phyloP scores from a whole-genome alignment of 345 rosid species.

The Orychophragmus violaceus region DNA sequence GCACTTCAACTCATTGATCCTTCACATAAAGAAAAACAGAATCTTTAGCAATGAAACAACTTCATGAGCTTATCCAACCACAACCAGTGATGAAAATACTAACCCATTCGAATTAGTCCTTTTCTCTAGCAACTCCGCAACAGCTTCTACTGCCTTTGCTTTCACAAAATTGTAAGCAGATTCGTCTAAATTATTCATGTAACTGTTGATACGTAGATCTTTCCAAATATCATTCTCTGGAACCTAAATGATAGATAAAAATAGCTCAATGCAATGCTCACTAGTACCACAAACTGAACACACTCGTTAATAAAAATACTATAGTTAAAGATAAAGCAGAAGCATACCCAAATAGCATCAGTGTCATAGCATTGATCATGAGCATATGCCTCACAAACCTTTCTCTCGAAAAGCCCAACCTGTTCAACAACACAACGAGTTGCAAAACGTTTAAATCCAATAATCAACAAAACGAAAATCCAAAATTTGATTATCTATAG shows the following conservation, averaged over 20 bases:
- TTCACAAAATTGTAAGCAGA: slow-evolving; percentile 36
- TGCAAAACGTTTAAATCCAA: neutral
- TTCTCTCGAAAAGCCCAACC: slow-evolving; percentile 52
- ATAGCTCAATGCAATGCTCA: neutral
- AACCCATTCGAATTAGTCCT: slow-evolving; percentile 60
- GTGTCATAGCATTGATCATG: slow-evolving; percentile 53
- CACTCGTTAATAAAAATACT: neutral
- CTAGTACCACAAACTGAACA: neutral
- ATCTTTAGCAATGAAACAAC: neutral
- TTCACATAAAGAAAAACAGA: slow-evolving; percentile 19
- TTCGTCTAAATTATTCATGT: slow-evolving; percentile 39
- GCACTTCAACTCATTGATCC: slow-evolving; percentile 70
- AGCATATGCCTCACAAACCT: slow-evolving; percentile 57
- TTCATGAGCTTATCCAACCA: neutral
- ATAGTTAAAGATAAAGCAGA: neutral
- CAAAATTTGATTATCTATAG: neutral
- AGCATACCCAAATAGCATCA: slow-evolving; percentile 63
- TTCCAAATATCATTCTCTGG: slow-evolving; percentile 54
- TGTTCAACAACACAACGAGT: slow-evolving; percentile 23
- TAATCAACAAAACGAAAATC: slow-evolving; percentile 2
- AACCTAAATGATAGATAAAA: slow-evolving; percentile 35
- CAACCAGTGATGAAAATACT: slow-evolving; percentile 13
- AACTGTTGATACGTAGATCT: slow-evolving; percentile 38
- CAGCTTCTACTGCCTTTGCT: slow-evolving; percentile 45
- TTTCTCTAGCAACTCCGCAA: slow-evolving; percentile 41